These are phyloP conservation scores for Wallacemonas rigidus DNA, from an alignment of 208 protist species.

Conservation along the genomic window DNA sequence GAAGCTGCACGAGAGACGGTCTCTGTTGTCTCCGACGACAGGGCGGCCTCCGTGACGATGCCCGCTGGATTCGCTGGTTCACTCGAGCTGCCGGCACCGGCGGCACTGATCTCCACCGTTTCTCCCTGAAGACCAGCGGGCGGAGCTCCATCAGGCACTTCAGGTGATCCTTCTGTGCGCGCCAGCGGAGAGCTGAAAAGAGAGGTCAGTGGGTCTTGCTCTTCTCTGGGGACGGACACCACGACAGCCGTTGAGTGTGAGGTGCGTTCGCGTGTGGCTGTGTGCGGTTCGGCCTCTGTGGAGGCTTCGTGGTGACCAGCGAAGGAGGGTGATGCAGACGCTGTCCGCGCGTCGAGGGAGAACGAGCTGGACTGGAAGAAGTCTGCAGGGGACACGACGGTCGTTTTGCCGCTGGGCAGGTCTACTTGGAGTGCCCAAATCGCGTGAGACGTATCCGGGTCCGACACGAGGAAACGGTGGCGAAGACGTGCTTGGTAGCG, in stretches of 20 bases:
- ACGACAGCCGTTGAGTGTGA: background rate
- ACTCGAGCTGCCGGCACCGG: no score
- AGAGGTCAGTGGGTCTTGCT: slow-evolving; percentile 1
- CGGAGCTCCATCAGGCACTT: background rate
- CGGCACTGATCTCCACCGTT: no score
- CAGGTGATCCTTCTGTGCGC: slow-evolving; percentile 8
- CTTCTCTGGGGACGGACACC: background rate
- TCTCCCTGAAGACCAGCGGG: no score
- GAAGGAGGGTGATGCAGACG: slow-evolving; percentile 2
- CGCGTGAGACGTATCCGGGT: slow-evolving; percentile 40
- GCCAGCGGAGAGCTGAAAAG: background rate
- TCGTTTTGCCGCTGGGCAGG: slow-evolving; percentile 14
- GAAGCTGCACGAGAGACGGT: background rate
- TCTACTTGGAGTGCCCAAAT: slow-evolving; percentile 66
- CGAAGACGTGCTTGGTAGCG: slow-evolving; percentile 17
- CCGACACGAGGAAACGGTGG: slow-evolving; percentile 60
- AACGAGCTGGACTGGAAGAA: slow-evolving; percentile 8
- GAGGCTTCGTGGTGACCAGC: background rate
- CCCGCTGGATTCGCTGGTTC: no score
- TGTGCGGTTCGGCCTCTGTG: background rate
- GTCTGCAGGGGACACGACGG: slow-evolving; percentile 25
- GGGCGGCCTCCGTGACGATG: no score
- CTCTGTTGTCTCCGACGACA: no score
- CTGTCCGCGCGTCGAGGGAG: background rate
- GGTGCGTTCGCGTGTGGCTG: background rate